Evolutionary conservation across 2,329 filamentous ascomycete genomes (phyloP).

Genomic region (Nectriaceae sp.): DNA sequence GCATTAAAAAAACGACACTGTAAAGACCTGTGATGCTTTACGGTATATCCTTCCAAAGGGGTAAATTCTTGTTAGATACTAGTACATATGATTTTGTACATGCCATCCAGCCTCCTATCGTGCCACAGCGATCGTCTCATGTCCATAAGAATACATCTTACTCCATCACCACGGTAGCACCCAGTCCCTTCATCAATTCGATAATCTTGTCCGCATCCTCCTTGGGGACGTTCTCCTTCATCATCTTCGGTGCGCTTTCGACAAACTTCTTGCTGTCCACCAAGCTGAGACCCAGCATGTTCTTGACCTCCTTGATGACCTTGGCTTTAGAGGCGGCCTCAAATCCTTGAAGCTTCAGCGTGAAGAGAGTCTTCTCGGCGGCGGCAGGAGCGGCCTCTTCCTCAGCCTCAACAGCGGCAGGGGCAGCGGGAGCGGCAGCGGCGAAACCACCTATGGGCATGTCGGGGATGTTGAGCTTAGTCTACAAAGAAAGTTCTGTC

Average conservation of each 20-base stretch:
- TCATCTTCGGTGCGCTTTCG: slow-evolving; percentile 93
- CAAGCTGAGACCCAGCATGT: slow-evolving; percentile 88
- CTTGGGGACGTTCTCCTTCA: slow-evolving; percentile 99
- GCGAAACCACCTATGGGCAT: slow-evolving; percentile 92
- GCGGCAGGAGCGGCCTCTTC: slow-evolving; percentile 86
- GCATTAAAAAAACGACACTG: slow-evolving; percentile 5
- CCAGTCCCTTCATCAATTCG: slow-evolving; percentile 88
- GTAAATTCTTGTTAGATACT: slow-evolving; percentile 35
- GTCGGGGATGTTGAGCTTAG: slow-evolving; percentile 95
- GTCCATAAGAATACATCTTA: slow-evolving; percentile 47
- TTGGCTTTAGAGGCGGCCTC: slow-evolving; percentile 92
- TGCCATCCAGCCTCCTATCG: slow-evolving; percentile 36
- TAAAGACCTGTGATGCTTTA: no score
- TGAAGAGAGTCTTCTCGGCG: slow-evolving; percentile 97
- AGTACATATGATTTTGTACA: slow-evolving; percentile 44
- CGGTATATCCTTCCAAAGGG: slow-evolving; percentile 11
- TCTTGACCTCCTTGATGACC: slow-evolving; percentile 99
- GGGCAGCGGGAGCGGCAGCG: slow-evolving; percentile 63
- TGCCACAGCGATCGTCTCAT: slow-evolving; percentile 28
- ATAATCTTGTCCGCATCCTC: slow-evolving; percentile 99
- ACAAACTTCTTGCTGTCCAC: slow-evolving; percentile 99
- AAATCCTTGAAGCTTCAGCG: slow-evolving; percentile 88
- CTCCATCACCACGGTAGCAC: slow-evolving; percentile 88
- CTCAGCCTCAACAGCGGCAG: slow-evolving; percentile 72
- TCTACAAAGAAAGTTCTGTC: slow-evolving; percentile 50